A percentile compares a stretch with the other conserved stretches of the same genome.
phyloP scores from a whole-genome alignment of 257 asterid species.

The Eucommia ulmoides region DNA sequence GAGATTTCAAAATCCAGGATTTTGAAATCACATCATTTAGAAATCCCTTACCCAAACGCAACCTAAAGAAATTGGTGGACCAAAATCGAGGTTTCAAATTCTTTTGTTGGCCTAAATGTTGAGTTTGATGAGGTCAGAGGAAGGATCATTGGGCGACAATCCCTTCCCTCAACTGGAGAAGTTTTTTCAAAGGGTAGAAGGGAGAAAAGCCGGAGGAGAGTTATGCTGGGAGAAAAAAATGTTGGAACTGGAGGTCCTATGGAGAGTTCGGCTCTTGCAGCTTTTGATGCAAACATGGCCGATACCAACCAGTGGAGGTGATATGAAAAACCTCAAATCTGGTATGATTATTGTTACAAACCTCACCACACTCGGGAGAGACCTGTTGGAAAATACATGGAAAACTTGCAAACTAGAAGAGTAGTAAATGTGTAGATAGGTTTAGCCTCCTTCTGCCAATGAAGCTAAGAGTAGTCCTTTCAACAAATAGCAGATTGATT shows the following conservation, averaged over 20 bases:
- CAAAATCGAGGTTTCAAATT: background rate
- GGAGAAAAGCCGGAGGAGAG: background rate
- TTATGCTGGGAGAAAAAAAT: background rate
- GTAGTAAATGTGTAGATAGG: background rate
- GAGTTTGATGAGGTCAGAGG: background rate
- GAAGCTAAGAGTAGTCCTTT: background rate
- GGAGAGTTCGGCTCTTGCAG: background rate
- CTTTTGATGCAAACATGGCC: background rate
- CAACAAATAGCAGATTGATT: background rate
- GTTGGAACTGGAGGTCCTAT: background rate
- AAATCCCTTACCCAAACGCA: too few relatives aligned
- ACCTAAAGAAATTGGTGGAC: background rate
- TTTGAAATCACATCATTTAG: too few relatives aligned
- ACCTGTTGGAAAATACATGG: background rate
- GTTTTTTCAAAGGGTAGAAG: background rate
- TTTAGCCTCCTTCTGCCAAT: background rate
- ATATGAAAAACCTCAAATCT: background rate
- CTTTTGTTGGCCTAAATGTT: background rate
- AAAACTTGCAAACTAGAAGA: background rate
- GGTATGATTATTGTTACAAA: too few relatives aligned
- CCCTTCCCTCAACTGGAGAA: background rate
- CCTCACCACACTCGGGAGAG: background rate
- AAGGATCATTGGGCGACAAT: background rate
- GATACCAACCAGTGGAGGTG: background rate
- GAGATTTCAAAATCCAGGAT: too few relatives aligned